Percentiles rank a stretch among this genome's conserved stretches.
These are phyloP conservation scores for Brassica carinata DNA, from an alignment of 345 rosid genomes.

Conservation along the genomic window DNA sequence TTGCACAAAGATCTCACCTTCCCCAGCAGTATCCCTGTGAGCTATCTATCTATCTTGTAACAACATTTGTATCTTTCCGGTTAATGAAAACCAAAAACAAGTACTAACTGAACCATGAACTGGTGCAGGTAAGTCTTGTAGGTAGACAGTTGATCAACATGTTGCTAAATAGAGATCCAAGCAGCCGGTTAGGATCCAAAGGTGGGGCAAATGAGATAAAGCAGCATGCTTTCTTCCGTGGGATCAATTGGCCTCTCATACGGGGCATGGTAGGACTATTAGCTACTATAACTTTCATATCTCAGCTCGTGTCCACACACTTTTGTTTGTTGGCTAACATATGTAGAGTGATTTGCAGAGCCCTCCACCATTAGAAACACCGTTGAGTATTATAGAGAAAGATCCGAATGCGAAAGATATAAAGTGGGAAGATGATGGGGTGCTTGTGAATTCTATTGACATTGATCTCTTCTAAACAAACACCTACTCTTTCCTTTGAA, in stretches of 20 bases:
- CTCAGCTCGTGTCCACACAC: not conserved
- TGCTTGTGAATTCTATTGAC: slow-evolving; percentile 60
- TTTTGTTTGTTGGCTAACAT: not conserved
- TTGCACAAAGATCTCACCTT: slow-evolving; percentile 92
- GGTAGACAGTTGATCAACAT: slow-evolving; percentile 78
- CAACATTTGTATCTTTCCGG: not conserved
- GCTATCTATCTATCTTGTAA: slow-evolving; percentile 11
- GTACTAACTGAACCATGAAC: slow-evolving; percentile 11
- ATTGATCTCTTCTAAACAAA: slow-evolving; percentile 66
- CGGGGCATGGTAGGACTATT: slow-evolving; percentile 74
- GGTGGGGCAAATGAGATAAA: slow-evolving; percentile 87
- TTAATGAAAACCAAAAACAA: not conserved
- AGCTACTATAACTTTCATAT: not conserved
- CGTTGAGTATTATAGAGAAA: slow-evolving; percentile 54
- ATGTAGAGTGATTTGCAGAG: slow-evolving; percentile 47
- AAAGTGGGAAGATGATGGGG: slow-evolving; percentile 87
- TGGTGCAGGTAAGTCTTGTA: slow-evolving; percentile 80
- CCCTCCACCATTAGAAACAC: slow-evolving; percentile 75
- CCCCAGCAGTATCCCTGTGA: slow-evolving; percentile 93
- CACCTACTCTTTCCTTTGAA: slow-evolving; percentile 9
- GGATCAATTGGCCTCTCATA: slow-evolving; percentile 89
- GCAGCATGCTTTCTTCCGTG: slow-evolving; percentile 87
- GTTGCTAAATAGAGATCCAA: slow-evolving; percentile 73
- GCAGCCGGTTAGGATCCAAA: slow-evolving; percentile 70
- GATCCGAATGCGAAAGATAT: slow-evolving; percentile 64